Evolutionary conservation across 768 basidiomycete species (phyloP).

Genomic region (Rhodotorula babjevae): DNA sequence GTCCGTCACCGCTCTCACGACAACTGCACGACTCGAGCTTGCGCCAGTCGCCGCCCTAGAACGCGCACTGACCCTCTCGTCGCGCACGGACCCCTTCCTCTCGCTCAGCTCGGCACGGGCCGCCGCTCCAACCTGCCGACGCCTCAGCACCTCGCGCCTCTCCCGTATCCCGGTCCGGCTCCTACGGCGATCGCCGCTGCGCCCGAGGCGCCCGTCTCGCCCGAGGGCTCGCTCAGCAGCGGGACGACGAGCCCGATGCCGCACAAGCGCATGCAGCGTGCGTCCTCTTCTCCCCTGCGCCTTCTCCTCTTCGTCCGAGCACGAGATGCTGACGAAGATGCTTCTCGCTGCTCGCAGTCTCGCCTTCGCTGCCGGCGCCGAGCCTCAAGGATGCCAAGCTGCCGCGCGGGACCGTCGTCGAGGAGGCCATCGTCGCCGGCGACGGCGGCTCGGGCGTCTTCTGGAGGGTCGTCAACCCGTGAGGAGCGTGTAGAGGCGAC

Average conservation of each 20-base stretch:
- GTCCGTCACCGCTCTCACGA: background rate
- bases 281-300: background rate
- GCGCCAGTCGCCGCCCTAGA: background rate
- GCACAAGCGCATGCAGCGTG: constrained; percentile 47
- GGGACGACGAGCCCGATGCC: constrained; percentile 48
- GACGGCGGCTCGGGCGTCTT: constrained; percentile 48
- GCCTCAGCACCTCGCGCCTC: constrained; percentile 49
- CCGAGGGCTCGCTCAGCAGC: constrained; percentile 17
- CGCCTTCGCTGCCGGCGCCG: constrained; percentile 42
- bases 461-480: constrained; percentile 46
- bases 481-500: background rate
- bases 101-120: constrained; percentile 48
- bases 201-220: background rate
- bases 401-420: constrained; percentile 42
- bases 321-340: background rate
- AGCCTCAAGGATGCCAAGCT: constrained; percentile 30
- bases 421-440: constrained; percentile 48
- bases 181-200: background rate
- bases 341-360: background rate
- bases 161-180: constrained; percentile 33
- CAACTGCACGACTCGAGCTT: no score
- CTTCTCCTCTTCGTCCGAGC: background rate
- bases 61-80: background rate
- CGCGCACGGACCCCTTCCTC: no score
- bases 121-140: constrained; percentile 49